Evolutionary conservation across 352 stramenopile genomes (phyloP).

Genomic region (Phytophthora megakarya): DNA sequence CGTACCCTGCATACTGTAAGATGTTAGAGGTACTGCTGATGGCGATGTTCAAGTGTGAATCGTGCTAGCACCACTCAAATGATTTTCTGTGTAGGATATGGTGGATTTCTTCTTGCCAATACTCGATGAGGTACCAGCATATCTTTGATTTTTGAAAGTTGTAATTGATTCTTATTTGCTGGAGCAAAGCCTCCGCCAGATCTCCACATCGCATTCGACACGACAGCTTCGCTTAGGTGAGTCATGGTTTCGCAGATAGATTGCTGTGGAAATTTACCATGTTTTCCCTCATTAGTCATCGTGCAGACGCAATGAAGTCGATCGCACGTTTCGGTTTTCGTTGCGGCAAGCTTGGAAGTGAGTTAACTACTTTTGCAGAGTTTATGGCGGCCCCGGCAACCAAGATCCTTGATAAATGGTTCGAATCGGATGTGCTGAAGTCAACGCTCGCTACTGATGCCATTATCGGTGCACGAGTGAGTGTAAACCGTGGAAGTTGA

Average conservation of each 20-base stretch:
- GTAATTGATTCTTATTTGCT: neutral
- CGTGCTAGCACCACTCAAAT: neutral
- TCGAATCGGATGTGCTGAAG: constrained; percentile 90
- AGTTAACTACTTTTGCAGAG: constrained; percentile 85
- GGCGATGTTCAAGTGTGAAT: neutral
- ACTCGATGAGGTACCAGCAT: constrained; percentile 68
- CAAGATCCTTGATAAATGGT: constrained; percentile 91
- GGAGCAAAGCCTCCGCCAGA: constrained; percentile 62
- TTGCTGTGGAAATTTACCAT: neutral
- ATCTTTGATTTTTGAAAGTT: neutral
- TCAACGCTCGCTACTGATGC: constrained; percentile 91
- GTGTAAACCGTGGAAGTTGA: too few relatives aligned
- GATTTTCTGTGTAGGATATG: constrained; percentile 50
- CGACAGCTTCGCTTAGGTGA: constrained; percentile 48
- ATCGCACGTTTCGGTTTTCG: constrained; percentile 71
- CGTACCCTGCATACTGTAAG: constrained; percentile 83
- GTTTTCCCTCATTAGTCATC: constrained; percentile 37
- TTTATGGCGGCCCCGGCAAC: constrained; percentile 88
- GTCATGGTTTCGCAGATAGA: neutral
- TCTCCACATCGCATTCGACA: constrained; percentile 69
- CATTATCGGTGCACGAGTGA: constrained; percentile 89
- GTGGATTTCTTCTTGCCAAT: constrained; percentile 84
- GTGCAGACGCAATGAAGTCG: constrained; percentile 67
- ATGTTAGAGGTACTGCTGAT: constrained; percentile 64
- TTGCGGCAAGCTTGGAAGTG: constrained; percentile 66